Evolutionary conservation across 352 stramenopile genomes (phyloP), one percentile per base, ranked within the genome.

Genomic region (Plasmopara viticola): DNA sequence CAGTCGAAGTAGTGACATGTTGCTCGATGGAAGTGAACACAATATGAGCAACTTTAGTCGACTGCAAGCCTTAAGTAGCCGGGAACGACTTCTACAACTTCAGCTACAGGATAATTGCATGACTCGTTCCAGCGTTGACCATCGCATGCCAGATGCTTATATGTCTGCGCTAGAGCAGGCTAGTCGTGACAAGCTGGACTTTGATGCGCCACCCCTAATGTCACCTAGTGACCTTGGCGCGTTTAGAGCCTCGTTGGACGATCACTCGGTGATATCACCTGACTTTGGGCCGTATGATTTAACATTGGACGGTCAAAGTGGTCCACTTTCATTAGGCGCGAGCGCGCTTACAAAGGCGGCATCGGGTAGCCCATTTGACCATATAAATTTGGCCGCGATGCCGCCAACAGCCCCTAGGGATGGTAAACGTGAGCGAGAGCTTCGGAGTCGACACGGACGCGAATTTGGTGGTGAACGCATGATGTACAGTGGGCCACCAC

Each of bases 1-100:
- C 6, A 62, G 59, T 41, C 52, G 51, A 15, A 72, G 63, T 37
- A 68, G 42, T 56, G 60, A 61, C 14, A 66, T 63, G 55, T n/a
- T 65, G 9, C 28, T 56, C 12, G 63, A 50, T 17, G 18, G 37
- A 6, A 45, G 47, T 10, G 31, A 49, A 14, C 41, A 17, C 4
- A 66, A 63, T 38, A 67, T 53, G 48, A 63, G 66, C 18, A 72
- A 66, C 41, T 70, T 63, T 35, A 64, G 55, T 44, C 63, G 63
- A 14, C 43, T 75, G 6, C 63, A 72, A 35, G 56, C 68, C 46
- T 12, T 75, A 13, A 68, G 56, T 14, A 72, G 53, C 18, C 63
- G 64, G 6, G 66, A 75, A 44, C 33, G 63, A 39, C 49, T 66
- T 14, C 41, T 56, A 14, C 59, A 68, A 47, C 42, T 72, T 4